A percentile compares a stretch with the other conserved stretches of the same genome.
These are phyloP conservation scores for Fusarium sp. DNA, from an alignment of 2,329 filamentous ascomycete species.

Conservation along the genomic window DNA sequence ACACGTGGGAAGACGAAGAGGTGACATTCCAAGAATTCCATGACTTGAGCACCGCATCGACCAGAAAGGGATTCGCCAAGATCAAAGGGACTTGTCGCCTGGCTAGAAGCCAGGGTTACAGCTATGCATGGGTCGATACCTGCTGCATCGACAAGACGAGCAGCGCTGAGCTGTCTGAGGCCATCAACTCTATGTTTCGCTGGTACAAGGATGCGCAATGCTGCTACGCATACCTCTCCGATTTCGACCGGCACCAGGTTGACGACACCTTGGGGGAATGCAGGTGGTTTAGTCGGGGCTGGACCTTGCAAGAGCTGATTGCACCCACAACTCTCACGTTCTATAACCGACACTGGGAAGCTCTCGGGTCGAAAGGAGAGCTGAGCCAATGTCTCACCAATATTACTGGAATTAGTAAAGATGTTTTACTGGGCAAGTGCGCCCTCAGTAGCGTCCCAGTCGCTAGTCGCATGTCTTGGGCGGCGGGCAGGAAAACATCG, in stretches of 20 bases:
- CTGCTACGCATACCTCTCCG: constrained; percentile 28
- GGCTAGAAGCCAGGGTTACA: constrained; percentile 39
- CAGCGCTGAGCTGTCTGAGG: constrained; percentile 25
- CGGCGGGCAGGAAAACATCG: constrained; percentile 5
- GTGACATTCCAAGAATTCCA: constrained; percentile 47
- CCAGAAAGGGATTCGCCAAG: constrained; percentile 35
- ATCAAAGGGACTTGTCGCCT: constrained; percentile 37
- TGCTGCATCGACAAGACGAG: constrained; percentile 51
- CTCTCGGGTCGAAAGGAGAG: neutral
- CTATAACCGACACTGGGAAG: constrained; percentile 5
- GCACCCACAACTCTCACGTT: constrained; percentile 5
- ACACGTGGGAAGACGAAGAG: constrained; percentile 51
- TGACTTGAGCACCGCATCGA: neutral
- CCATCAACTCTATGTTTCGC: constrained; percentile 35
- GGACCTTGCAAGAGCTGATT: constrained; percentile 22
- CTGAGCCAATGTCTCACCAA: fast-evolving
- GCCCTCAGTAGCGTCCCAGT: neutral
- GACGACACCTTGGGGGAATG: neutral
- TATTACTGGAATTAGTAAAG: neutral
- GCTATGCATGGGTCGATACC: constrained; percentile 50
- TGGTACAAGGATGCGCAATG: constrained; percentile 18
- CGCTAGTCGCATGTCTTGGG: constrained; percentile 17
- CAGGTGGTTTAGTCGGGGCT: constrained; percentile 17
- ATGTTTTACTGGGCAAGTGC: neutral
- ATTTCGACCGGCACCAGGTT: neutral